Evolutionary conservation across 768 basidiomycete genomes (phyloP), one percentile per base, ranked within the genome.

Genomic region (Leccinum boreale): DNA sequence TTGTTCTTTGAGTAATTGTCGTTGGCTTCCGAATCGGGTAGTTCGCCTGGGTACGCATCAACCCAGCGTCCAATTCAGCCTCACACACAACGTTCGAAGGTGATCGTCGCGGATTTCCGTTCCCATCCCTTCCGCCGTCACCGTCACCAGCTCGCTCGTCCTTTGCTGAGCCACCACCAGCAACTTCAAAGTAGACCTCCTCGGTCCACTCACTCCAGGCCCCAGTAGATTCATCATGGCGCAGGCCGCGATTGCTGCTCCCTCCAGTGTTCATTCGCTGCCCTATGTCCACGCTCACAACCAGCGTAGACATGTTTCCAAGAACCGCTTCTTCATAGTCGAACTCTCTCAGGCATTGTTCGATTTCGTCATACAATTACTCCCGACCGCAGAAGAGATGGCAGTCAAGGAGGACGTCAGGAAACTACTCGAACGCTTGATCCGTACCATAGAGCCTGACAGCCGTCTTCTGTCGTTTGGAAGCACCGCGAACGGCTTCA

Each of bases 401-500:
- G 82, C 87, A 44, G 87, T 95, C 69, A 99, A 98, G 79, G 95
- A 98, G 77, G 92, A 96, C 66, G 95, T 98, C 62, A 80, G 96
- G 67, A 92, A 92, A 73, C 81, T 95, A 66, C 87, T 99, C 55
- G 95, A 99, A 78, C 84, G 92, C 65, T 86, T 99, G 74, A 96
- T 96, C 71, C 85, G 92, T 70, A 94, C 92, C 47, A 92, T 99
- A 75, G 92, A 95, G 72, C 95, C 94, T 46, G 83, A 92, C 65
- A 90, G 90, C 62, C 86, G 92, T 53, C 77, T 99, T 65, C 75
- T 96, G 65, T 93, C 94, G 56, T 99, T 99, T 71, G 96, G 96
- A 33, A 94, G 92, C 70, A 97, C 93, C 36, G 95, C 94, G 11
- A 98, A 98, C 68, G 94, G 95, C 58, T 96, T 98, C 79, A 94